Evolutionary conservation across 352 stramenopile genomes (phyloP), one percentile per base, ranked within the genome.

Genomic region (Peronospora farinosa): DNA sequence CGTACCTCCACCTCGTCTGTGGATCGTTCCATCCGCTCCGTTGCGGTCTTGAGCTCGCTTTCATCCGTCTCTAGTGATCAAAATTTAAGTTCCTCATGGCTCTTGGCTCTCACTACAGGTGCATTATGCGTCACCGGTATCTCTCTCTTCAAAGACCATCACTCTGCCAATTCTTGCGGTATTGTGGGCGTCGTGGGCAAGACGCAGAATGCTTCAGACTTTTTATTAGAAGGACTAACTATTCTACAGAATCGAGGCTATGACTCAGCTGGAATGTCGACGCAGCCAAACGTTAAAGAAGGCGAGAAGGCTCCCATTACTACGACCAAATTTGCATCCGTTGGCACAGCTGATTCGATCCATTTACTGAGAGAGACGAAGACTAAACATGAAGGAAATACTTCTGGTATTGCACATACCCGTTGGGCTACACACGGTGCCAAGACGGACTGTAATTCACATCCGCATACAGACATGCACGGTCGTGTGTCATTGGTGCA

Each of bases 361-460:
- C 76, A 95, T 51, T 57, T 97, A 35, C 73, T 97, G 25, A 65
- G 83, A 13, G 65, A 90, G 36, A 88, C 95, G 35, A 75, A 77
- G 43, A 58, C 62, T 19, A 58, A 77, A 31, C 84, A 96, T 60
- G 57, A 64, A 3, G 76, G 88, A 47, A 96, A 98, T 75, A 80
- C 74, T 7, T 70, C 98, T 12, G 97, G 96, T 38, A 98, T 99
- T 60, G 97, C 95, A 25, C 97, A 99, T 75, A 99, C 96, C n/a
- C 95, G 97, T 9, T 99, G 96, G 96, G 96, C 96, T 10, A 99
- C 96, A 7, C 96, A 99, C 67, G 97, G 96, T 38, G 69, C 82
- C 42, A 98, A 98, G 67, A 99, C 95, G 6, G 96, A 99, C 77
- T 78, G 83, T 51, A 99, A 99, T 84, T 96, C 96, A 19, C 97